Conservation (phyloP, 345 rosid species). For the Rhodamnia argentea region DNA sequence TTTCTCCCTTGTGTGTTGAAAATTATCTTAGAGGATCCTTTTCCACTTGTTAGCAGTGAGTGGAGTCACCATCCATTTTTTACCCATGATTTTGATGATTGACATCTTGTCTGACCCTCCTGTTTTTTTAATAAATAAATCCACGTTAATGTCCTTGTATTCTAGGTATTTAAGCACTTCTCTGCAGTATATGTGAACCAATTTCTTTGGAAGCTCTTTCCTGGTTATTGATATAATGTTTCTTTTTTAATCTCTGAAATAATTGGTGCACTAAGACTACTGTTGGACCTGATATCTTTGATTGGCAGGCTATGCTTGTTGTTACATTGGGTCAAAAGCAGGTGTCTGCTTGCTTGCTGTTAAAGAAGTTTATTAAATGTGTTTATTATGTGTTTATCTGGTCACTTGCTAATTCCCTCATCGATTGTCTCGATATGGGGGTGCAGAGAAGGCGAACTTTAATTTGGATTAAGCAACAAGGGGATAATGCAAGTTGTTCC, state of each 20-base stretch:
- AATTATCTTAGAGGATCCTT: neutral
- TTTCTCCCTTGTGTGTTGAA: neutral
- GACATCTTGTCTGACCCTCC: neutral
- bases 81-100: neutral
- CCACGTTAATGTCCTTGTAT: neutral
- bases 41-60: neutral
- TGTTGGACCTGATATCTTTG: neutral
- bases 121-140: neutral
- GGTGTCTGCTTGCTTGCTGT: neutral
- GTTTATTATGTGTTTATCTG: neutral
- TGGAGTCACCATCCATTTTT: neutral
- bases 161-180: neutral
- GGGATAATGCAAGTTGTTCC: slow-evolving; percentile 36
- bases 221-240: neutral
- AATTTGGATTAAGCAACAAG: neutral
- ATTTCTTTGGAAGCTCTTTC: neutral
- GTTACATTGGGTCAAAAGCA: neutral
- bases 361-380: neutral
- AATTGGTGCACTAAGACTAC: neutral
- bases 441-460: neutral
- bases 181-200: neutral
- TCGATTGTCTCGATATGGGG: neutral
- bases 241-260: neutral
- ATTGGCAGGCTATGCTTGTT: neutral
- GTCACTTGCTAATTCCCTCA: neutral